Percentiles rank a stretch among this genome's conserved stretches.
These are phyloP conservation scores for Rosa multiflora DNA, from an alignment of 306 rosid genomes.

Conservation along the genomic window DNA sequence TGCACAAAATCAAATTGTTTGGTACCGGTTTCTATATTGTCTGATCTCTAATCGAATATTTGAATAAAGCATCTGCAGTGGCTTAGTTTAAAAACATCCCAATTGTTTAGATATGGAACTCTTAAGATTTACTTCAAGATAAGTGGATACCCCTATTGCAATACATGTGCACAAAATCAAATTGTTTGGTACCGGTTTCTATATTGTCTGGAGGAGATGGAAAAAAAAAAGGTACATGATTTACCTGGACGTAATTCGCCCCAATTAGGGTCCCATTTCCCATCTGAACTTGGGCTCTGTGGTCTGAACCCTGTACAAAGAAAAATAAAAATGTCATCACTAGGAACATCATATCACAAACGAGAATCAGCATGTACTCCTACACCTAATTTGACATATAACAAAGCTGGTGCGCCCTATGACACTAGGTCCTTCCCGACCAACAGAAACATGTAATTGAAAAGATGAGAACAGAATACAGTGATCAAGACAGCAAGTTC, in stretches of 20 bases:
- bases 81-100: no score
- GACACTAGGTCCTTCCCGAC: not conserved
- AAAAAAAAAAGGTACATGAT: not conserved
- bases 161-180: no score
- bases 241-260: slow-evolving; percentile 90
- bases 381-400: not conserved
- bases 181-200: no score
- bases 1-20: no score
- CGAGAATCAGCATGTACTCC: not conserved
- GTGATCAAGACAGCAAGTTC: not conserved
- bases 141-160: no score
- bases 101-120: not conserved
- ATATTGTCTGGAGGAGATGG: not conserved
- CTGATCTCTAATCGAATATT: not conserved
- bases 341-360: not conserved
- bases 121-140: not conserved
- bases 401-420: not conserved
- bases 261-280: slow-evolving; percentile 86
- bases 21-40: no score
- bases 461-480: not conserved
- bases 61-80: not conserved
- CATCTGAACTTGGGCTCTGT: slow-evolving; percentile 73
- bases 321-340: not conserved
- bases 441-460: not conserved
- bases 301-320: slow-evolving; percentile 75